A percentile compares a stretch with the other conserved stretches of the same genome.
phyloP scores from a whole-genome alignment of 805 yeast genomes.

The Lachancea sp. region DNA sequence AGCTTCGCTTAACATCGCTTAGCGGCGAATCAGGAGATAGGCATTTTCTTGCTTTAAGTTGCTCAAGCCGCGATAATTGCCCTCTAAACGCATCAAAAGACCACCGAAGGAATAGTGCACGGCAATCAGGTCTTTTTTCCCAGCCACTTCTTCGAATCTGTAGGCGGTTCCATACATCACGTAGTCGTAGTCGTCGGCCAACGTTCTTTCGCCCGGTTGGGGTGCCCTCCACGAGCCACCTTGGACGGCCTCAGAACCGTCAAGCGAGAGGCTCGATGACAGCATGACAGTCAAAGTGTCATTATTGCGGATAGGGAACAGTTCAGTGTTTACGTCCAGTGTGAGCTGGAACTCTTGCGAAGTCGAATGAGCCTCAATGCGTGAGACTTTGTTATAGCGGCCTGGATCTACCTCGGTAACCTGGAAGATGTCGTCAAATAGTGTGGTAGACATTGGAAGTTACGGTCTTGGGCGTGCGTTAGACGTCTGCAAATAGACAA shows the following conservation, averaged over 20 bases:
- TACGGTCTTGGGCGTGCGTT: no score
- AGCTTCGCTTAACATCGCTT: slow-evolving; percentile 28
- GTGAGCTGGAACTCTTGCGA: slow-evolving; percentile 66
- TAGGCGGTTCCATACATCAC: slow-evolving; percentile 98
- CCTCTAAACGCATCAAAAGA: slow-evolving; percentile 85
- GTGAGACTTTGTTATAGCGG: slow-evolving; percentile 85
- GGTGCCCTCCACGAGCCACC: slow-evolving; percentile 48
- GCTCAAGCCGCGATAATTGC: slow-evolving; percentile 84
- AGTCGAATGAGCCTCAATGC: slow-evolving; percentile 82
- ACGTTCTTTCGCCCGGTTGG: slow-evolving; percentile 69
- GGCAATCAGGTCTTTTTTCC: slow-evolving; percentile 53
- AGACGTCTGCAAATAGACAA: no score
- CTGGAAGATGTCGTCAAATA: slow-evolving; percentile 89
- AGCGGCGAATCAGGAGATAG: slow-evolving; percentile 76
- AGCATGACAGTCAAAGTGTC: slow-evolving; percentile 81
- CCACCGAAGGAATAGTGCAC: slow-evolving; percentile 97
- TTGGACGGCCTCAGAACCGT: slow-evolving; percentile 41
- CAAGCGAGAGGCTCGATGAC: slow-evolving; percentile 64
- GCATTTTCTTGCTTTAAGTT: slow-evolving; percentile 90
- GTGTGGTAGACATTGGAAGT: slow-evolving; percentile 58
- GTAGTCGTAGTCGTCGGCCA: slow-evolving; percentile 95
- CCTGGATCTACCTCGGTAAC: slow-evolving; percentile 80
- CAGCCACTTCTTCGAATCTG: slow-evolving; percentile 78
- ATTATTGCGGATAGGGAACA: slow-evolving; percentile 73
- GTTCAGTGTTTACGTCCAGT: slow-evolving; percentile 83